Evolutionary conservation across 176 grass and related monocot species (phyloP), one percentile per base, ranked within the genome.

Genomic region (Zoysia japonica): DNA sequence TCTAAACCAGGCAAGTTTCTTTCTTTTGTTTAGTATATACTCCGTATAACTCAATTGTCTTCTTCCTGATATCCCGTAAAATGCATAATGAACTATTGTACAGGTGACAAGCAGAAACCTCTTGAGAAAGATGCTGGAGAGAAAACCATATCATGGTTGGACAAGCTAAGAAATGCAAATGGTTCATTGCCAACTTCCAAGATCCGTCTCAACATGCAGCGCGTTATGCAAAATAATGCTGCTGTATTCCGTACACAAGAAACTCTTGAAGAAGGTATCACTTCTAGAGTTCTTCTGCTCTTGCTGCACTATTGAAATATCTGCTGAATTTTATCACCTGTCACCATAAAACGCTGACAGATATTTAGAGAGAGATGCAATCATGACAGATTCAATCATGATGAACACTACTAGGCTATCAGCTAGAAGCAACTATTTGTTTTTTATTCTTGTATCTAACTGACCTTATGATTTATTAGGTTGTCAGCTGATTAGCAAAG

Each of bases 181-280:
- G 92, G 92, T 45, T 89, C 89, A 54, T 66, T 94, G 52, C 80
- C 87, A 75, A 91, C 92, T 65, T 94, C 92, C 57, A 85, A 94
- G 40, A 79, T 94, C 57, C 89, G 92, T 53, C 86, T 94, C 46
- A 85, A 94, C 69, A 94, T 94, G 92, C 92, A 94, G 50, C 89
- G 92, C 53, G 86, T 94, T 70, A 94, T 94, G 92, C 92, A 94
- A 73, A 94, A 85, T 72, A 94, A 94, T 82, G 89, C 86, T 67
- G 92, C 92, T 85, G 92, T 94, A 57, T 94, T 94, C 80, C 81
- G 92, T 72, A 94, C 92, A 38, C 92, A 94, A 76, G 89, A 94
- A 87, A 94, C 92, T 78, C 69, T 94, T 45, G 89, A 89, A 50
- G 92, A 94, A 91, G 92, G 92, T 94, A 76, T 48, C 71, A 42